Conservation (phyloP, 2,329 filamentous ascomycete genomes). For the Chrysoporthe puriensis region DNA sequence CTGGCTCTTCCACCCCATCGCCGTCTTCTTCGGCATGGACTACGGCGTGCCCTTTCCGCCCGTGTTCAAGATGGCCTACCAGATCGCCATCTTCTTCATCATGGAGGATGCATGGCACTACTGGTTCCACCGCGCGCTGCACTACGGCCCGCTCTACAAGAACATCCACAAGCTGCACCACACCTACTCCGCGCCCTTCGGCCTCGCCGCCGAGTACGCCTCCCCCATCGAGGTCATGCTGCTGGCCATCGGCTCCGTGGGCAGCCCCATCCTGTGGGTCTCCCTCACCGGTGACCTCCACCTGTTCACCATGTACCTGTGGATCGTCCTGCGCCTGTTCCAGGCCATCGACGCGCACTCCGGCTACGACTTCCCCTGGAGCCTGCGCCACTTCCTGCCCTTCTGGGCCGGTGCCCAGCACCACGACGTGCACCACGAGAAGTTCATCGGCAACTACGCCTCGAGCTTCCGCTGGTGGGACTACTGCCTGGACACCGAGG, state of each 20-base stretch:
- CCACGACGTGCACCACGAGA: conserved; percentile 97
- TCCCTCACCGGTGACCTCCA: conserved; percentile 84
- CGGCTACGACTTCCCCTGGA: conserved; percentile 98
- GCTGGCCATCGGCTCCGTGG: conserved; percentile 84
- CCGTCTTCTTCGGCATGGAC: conserved; percentile 86
- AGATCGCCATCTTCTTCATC: conserved; percentile 93
- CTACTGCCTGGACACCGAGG: conserved; percentile 90
- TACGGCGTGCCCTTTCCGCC: conserved; percentile 90
- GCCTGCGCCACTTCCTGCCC: conserved; percentile 89
- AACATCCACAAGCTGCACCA: conserved; percentile 98
- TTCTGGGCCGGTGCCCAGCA: conserved; percentile 98
- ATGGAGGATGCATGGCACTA: conserved; percentile 98
- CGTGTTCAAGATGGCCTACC: conserved; percentile 82
- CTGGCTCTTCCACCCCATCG: conserved; percentile 98
- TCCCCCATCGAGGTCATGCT: conserved; percentile 97
- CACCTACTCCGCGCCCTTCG: conserved; percentile 97
- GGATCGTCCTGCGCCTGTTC: conserved; percentile 91
- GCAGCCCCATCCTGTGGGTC: conserved; percentile 82
- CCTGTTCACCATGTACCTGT: conserved; percentile 95
- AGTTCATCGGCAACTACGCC: conserved; percentile 97
- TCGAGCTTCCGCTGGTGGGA: conserved; percentile 99
- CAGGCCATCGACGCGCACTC: conserved; percentile 98
- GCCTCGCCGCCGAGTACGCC: conserved; percentile 94
- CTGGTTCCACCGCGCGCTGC: conserved; percentile 89
- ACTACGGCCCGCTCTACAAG: conserved; percentile 95